Evolutionary conservation across 164 flowering plant species (phyloP).

Genomic region (Nymphaea thermarum): DNA sequence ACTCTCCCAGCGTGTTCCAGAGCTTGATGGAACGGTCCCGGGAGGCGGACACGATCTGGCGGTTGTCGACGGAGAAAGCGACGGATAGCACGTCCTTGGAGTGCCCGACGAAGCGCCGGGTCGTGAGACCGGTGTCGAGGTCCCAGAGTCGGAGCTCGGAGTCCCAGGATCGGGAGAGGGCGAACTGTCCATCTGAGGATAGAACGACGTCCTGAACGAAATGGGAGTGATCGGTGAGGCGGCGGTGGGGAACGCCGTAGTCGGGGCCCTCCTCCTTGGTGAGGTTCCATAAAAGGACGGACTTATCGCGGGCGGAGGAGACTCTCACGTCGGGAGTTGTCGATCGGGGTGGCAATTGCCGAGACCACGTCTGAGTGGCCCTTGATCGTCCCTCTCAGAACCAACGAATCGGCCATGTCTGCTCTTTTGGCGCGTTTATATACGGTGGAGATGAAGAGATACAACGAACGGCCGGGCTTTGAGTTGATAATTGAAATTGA

Average conservation of each 20-base stretch:
- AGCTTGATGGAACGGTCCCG: too few relatives aligned
- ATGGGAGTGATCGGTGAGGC: constrained; percentile 72
- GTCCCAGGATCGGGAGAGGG: constrained; percentile 25
- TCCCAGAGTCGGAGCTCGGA: constrained; percentile 5
- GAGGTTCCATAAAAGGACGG: constrained; percentile 60
- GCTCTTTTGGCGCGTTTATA: too few relatives aligned
- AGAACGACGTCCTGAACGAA: constrained; percentile 82
- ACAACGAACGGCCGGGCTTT: too few relatives aligned
- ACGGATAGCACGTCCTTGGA: constrained; percentile 26
- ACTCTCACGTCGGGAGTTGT: constrained; percentile 68
- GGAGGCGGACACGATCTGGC: too few relatives aligned
- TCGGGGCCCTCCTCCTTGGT: constrained; percentile 39
- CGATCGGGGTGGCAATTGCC: constrained; percentile 71
- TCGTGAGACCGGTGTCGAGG: constrained; percentile 4
- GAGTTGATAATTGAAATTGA: too few relatives aligned
- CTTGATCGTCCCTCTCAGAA: constrained; percentile 46
- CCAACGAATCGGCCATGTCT: constrained; percentile 23
- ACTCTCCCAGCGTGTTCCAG: constrained; percentile 87
- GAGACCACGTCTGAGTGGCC: constrained; percentile 75
- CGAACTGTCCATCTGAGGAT: constrained; percentile 76
- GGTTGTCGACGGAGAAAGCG: too few relatives aligned
- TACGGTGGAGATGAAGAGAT: too few relatives aligned
- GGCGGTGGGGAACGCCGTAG: constrained; percentile 58
- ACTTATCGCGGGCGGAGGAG: constrained; percentile 38
- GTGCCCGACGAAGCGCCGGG: constrained; percentile 32